Conservation (phyloP, 495 filamentous ascomycete genomes). For the Lentithecium fluviatile region DNA sequence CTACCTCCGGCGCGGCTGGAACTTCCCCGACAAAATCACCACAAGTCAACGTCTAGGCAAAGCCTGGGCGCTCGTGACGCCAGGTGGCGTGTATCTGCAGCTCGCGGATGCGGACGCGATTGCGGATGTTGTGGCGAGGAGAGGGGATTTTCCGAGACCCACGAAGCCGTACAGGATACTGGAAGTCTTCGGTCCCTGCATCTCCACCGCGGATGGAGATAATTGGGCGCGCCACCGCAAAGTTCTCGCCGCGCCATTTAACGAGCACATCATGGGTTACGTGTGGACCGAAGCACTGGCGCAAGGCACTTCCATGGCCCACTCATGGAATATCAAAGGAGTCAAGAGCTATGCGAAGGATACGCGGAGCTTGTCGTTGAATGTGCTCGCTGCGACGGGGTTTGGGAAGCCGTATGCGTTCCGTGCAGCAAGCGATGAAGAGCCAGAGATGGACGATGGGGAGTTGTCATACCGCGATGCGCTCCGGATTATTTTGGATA, state of each 20-base stretch:
- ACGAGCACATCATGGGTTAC: conserved; percentile 11
- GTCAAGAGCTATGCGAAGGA: conserved; percentile 36
- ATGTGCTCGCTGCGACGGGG: conserved; percentile 43
- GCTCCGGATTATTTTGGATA: conserved; percentile 12
- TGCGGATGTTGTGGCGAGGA: not conserved
- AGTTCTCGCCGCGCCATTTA: conserved; percentile 15
- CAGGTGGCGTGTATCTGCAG: not conserved
- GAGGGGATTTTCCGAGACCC: not conserved
- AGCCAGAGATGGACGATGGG: not conserved
- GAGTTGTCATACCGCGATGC: conserved; percentile 31
- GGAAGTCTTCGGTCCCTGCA: not conserved
- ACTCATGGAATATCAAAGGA: conserved; percentile 37
- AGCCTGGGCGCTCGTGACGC: not conserved
- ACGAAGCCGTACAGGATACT: not conserved
- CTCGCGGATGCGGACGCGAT: not conserved
- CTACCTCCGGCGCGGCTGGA: not conserved
- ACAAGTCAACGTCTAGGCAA: not conserved
- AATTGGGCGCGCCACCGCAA: conserved; percentile 21
- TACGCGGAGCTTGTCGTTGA: conserved; percentile 40
- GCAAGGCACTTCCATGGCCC: conserved; percentile 46
- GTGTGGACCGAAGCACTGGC: conserved; percentile 15
- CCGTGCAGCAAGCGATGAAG: conserved; percentile 2
- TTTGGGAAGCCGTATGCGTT: conserved; percentile 44
- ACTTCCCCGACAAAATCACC: not conserved
- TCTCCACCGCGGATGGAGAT: not conserved